Conservation (phyloP, 129 eudicot species). For the Oenanthe sinensis region DNA sequence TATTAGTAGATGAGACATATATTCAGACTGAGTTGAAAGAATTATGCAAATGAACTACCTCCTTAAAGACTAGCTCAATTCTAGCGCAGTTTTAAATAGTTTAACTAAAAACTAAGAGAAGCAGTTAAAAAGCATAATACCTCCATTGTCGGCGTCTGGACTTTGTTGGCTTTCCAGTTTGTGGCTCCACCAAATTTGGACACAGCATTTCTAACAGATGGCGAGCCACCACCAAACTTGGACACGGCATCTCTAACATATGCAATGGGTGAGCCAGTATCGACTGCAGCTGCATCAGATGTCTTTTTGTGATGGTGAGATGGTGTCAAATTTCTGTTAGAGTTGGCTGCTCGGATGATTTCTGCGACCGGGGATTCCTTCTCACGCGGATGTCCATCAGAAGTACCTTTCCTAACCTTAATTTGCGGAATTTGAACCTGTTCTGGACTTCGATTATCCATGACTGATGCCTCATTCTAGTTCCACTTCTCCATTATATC, state of each 20-base stretch:
- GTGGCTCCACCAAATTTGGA: slow-evolving; percentile 7
- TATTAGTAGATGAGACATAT: neutral
- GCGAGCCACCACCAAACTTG: slow-evolving; percentile 45
- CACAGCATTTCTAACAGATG: slow-evolving; percentile 57
- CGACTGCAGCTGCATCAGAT: slow-evolving; percentile 14
- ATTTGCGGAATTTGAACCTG: neutral
- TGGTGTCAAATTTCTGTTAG: neutral
- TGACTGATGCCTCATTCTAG: slow-evolving; percentile 4
- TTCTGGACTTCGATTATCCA: neutral
- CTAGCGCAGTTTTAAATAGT: neutral
- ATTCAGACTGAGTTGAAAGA: neutral
- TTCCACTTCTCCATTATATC: neutral
- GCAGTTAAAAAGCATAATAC: slow-evolving; percentile 13
- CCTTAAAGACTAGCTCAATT: neutral
- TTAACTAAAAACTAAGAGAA: neutral
- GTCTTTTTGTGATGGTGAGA: neutral
- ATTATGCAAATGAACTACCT: neutral
- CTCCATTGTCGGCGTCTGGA: neutral
- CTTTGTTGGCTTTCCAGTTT: neutral
- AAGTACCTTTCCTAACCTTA: neutral
- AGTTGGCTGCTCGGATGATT: neutral
- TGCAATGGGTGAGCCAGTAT: slow-evolving; percentile 55
- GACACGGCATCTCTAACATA: slow-evolving; percentile 66
- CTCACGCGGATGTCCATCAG: neutral
- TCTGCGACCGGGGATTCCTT: slow-evolving; percentile 11